These are phyloP conservation scores for Synchytrium microbalum DNA, from an alignment of 371 early-diverging fungal species.

Conservation along the genomic window DNA sequence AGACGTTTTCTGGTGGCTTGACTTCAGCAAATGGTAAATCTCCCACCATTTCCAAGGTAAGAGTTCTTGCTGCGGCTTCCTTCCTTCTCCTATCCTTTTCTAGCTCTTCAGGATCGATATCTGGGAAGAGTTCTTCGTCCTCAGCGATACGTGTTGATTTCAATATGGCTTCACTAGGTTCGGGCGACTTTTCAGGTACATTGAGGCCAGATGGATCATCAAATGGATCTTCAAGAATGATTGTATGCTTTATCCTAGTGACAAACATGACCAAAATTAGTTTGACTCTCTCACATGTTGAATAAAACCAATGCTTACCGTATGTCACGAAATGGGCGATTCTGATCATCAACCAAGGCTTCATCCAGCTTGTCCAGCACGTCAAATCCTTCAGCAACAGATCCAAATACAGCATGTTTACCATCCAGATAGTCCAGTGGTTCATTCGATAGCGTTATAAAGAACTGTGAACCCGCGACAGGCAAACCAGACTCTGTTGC, in stretches of 20 bases:
- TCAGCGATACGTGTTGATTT: conserved; percentile 71
- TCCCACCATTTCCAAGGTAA: conserved; percentile 96
- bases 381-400: conserved; percentile 91
- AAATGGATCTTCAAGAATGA: conserved; percentile 90
- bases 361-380: conserved; percentile 74
- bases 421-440: conserved; percentile 85
- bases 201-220: conserved; percentile 68
- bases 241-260: conserved; percentile 75
- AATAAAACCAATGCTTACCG: conserved; percentile 29
- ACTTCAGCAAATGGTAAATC: conserved; percentile 95
- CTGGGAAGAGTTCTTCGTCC: conserved; percentile 64
- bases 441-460: conserved; percentile 81
- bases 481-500: conserved; percentile 23
- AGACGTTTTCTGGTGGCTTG: conserved; percentile 91
- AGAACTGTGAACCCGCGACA: conserved; percentile 81
- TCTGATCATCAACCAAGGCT: conserved; percentile 57
- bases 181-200: conserved; percentile 69
- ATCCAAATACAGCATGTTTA: conserved; percentile 95
- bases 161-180: conserved; percentile 71
- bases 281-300: no score
- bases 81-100: conserved; percentile 55
- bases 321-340: conserved; percentile 79
- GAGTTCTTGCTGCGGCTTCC: conserved; percentile 82
- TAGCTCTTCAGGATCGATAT: conserved; percentile 58
- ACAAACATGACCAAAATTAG: background rate